Evolutionary conservation across 176 grass and related monocot species (phyloP).

Genomic region (Poa annua): DNA sequence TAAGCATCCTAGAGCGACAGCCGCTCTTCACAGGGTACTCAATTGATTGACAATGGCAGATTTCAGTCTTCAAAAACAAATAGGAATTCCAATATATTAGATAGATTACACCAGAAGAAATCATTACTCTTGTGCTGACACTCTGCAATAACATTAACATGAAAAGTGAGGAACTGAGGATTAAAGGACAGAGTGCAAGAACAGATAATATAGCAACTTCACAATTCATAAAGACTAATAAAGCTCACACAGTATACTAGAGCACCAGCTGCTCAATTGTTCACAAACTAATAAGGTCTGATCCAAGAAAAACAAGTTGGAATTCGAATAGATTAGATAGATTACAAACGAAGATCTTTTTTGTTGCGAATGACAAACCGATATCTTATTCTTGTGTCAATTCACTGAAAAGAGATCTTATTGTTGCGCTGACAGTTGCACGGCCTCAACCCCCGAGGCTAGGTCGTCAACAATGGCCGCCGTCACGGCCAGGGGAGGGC

Average conservation of each 20-base stretch:
- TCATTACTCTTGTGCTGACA: neutral
- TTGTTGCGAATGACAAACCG: neutral
- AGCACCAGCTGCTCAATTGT: neutral
- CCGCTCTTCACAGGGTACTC: too few relatives aligned
- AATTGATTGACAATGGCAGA: too few relatives aligned
- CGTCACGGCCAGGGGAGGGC: too few relatives aligned
- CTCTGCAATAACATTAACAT: neutral
- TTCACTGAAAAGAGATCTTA: neutral
- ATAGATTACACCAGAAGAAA: neutral
- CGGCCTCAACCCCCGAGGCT: neutral
- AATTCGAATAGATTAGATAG: neutral
- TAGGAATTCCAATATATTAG: neutral
- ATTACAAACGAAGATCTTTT: neutral
- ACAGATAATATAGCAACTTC: neutral
- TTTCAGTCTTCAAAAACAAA: too few relatives aligned
- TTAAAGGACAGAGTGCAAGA: too few relatives aligned
- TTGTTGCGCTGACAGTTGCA: neutral
- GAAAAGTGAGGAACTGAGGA: too few relatives aligned
- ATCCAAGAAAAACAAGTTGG: neutral
- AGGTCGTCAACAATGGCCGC: neutral
- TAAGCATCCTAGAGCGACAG: neutral
- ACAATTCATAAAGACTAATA: neutral
- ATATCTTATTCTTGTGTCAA: neutral
- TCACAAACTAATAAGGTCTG: neutral
- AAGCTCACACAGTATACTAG: neutral